Evolutionary conservation across 306 rosid species (phyloP), one percentile per base, ranked within the genome.

Genomic region (Prosopis cineraria): DNA sequence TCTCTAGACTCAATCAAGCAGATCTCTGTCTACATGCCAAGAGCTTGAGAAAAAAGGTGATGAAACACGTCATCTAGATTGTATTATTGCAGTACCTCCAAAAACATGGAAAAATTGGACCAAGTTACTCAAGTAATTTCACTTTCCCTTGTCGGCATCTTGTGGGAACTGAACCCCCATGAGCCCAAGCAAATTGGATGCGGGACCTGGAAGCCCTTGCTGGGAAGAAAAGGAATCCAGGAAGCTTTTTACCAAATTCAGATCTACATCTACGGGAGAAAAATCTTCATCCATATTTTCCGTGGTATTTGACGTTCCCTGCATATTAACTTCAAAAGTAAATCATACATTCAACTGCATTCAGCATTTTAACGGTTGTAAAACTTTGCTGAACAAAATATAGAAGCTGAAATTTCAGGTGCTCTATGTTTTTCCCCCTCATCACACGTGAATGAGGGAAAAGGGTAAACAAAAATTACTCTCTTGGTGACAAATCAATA

Each of bases 201-300:
- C 96, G n/a, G 99, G 99, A 77, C 99, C 98, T 47, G 99, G 99
- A 76, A 93, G 99, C 45, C 98, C 99, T 87, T 93, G 93, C 81
- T 96, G 99, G 79, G 93, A 86, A 65, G 97, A 89, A 87, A 93
- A 90, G 75, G 99, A 96, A 90, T 91, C 96, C 16, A 96, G 97
- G 25, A 95, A 75, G 85, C 90, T 96, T 87, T 91, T 93, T 10
- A 96, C 98, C 67, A 96, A 91, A 83, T 96, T 96, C 72, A 93
- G 90, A 80, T 96, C 99, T 77, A 89, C 98, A 50, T 95, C 98
- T 65, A 96, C 90, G 20, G 97, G 97, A 45, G 91, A 83, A 80
- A 93, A 96, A 34, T 93, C 97, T 60, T 80, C 95, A 34, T 93
- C 99, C 93, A 90, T 88, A 78, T 82, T 80, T 44, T 83, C 94